Percentiles rank a stretch among this genome's conserved stretches.
These are phyloP conservation scores for Colletotrichum siamense DNA, from an alignment of 2,329 filamentous ascomycete genomes.

Conservation along the genomic window DNA sequence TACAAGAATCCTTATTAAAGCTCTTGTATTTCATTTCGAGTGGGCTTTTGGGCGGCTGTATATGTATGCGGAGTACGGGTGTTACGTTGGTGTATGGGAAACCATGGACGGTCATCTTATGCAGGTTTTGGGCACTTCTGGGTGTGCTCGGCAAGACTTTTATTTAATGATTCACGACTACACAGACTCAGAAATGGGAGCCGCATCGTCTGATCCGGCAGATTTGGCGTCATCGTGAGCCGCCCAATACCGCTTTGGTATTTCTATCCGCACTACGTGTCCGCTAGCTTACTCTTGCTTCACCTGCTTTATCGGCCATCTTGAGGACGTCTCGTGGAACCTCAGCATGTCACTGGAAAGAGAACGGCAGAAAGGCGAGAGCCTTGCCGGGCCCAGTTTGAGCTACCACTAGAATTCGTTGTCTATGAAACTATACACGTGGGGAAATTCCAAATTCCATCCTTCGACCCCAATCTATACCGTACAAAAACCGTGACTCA, in stretches of 20 bases:
- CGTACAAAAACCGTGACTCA: constrained; percentile 15
- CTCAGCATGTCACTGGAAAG: not conserved
- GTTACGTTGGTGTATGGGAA: not conserved
- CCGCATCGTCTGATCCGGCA: not conserved
- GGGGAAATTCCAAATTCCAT: constrained; percentile 1
- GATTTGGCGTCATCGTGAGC: not conserved
- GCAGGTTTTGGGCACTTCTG: not conserved
- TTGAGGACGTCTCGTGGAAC: not conserved
- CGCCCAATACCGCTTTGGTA: not conserved
- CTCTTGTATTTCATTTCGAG: not conserved
- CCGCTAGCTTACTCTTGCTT: not conserved
- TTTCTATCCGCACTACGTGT: not conserved
- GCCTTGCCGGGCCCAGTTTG: not conserved
- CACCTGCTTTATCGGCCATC: not conserved
- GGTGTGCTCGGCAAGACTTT: not conserved
- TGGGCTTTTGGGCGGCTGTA: not conserved
- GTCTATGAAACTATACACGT: constrained; percentile 9
- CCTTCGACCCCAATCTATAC: not conserved
- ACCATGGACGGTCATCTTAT: not conserved
- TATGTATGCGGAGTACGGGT: not conserved
- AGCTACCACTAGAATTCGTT: not conserved
- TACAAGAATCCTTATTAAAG: no score
- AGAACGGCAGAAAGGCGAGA: not conserved
- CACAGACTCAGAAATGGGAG: not conserved
- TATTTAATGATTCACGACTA: not conserved